phyloP scores from a whole-genome alignment of 1,284 basidiomycete genomes.

The Thecaphora frezii region DNA sequence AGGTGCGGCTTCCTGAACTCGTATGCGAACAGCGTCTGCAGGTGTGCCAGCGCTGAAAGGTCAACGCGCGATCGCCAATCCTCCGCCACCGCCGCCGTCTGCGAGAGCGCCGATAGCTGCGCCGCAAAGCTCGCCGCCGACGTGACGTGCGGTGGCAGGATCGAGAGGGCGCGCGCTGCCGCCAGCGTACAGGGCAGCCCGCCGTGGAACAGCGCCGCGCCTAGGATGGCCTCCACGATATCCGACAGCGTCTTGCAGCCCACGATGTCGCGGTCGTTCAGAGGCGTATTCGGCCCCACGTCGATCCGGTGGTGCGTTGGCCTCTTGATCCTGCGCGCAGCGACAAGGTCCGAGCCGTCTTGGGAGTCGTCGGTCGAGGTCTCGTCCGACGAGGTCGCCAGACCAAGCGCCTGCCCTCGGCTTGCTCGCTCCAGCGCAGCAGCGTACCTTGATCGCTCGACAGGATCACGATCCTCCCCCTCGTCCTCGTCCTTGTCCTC shows the following conservation, averaged over 20 bases:
- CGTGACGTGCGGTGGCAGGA: conserved; percentile 12
- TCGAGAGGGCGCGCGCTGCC: conserved; percentile 8
- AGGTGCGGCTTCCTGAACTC: conserved; percentile 36
- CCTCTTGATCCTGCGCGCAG: too few species aligned
- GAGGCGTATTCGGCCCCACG: neutral
- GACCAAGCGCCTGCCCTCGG: too few species aligned
- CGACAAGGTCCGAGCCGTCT: too few species aligned
- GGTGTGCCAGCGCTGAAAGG: conserved; percentile 6
- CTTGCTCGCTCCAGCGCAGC: too few species aligned
- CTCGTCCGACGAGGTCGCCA: too few species aligned
- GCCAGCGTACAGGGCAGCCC: conserved; percentile 4
- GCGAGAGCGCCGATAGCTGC: conserved; percentile 9
- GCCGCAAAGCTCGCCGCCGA: conserved; percentile 12
- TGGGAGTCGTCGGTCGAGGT: too few species aligned
- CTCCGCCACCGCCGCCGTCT: conserved; percentile 11
- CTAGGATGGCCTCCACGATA: conserved; percentile 37
- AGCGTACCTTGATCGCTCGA: too few species aligned
- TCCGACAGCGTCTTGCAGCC: conserved; percentile 34
- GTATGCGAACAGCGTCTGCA: conserved; percentile 26
- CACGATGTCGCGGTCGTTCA: conserved; percentile 5
- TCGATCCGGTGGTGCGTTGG: neutral
- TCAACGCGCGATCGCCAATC: conserved; percentile 18
- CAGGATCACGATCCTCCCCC: neutral
- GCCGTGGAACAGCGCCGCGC: conserved; percentile 11
- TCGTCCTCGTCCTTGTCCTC: conserved; percentile 4